Conservation (phyloP, 495 filamentous ascomycete genomes). For the Neurospora sp. region DNA sequence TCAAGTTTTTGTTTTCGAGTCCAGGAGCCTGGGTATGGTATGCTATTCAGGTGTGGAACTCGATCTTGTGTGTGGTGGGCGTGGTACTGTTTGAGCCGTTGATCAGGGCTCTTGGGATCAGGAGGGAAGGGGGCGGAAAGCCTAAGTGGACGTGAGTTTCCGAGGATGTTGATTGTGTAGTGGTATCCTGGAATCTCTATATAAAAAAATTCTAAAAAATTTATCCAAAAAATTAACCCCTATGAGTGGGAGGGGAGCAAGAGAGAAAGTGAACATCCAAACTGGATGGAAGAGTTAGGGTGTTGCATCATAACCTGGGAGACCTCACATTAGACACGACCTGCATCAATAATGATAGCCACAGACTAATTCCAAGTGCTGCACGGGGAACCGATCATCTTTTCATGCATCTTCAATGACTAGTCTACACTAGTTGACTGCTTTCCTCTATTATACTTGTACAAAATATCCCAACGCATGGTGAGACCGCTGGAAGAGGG, state of each 20-base stretch:
- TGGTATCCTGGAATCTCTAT: not conserved
- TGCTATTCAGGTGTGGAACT: slow-evolving; percentile 51
- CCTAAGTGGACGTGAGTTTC: not conserved
- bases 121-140: not conserved
- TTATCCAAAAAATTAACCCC: too few relatives aligned
- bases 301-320: not conserved
- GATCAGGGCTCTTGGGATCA: slow-evolving; percentile 1
- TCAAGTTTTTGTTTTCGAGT: slow-evolving; percentile 53
- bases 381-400: not conserved
- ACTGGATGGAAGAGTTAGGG: not conserved
- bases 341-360: not conserved
- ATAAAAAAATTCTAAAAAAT: too few relatives aligned
- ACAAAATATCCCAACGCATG: not conserved
- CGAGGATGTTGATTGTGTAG: not conserved
- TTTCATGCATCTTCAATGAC: not conserved
- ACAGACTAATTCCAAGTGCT: not conserved
- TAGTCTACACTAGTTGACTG: not conserved
- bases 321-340: not conserved
- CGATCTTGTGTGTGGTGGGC: slow-evolving; percentile 50
- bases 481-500: not conserved
- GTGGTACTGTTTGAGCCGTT: slow-evolving; percentile 22
- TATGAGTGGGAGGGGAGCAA: not conserved
- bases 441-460: not conserved
- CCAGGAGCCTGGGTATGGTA: slow-evolving; percentile 38
- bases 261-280: not conserved